phyloP scores from a whole-genome alignment of 345 rosid genomes.

The Alliaria petiolata region DNA sequence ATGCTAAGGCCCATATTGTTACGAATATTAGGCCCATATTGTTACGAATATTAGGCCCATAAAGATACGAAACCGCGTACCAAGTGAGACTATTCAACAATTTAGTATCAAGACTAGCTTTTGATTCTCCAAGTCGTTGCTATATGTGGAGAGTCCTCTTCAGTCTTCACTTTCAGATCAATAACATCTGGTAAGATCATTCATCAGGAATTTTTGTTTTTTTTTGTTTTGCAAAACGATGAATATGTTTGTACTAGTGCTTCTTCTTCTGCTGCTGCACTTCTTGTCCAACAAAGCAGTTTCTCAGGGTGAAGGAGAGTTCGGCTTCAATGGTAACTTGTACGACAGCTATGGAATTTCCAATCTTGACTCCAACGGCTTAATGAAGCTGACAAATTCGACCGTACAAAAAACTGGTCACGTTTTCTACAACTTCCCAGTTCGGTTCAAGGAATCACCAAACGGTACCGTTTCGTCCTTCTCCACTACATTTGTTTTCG shows the following conservation, averaged over 20 bases:
- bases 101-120: neutral
- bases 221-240: neutral
- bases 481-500: constrained; percentile 71
- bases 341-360: constrained; percentile 37
- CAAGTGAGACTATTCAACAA: neutral
- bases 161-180: neutral
- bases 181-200: neutral
- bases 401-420: constrained; percentile 40
- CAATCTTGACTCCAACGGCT: constrained; percentile 39
- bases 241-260: neutral
- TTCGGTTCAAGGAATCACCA: constrained; percentile 44
- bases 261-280: neutral
- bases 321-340: neutral
- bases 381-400: constrained; percentile 46
- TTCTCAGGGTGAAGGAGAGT: constrained; percentile 11
- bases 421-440: constrained; percentile 58
- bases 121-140: neutral
- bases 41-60: too few relatives aligned
- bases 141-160: neutral
- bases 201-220: neutral
- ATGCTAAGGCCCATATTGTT: neutral
- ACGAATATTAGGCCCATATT: too few relatives aligned
- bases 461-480: constrained; percentile 48
- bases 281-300: neutral
- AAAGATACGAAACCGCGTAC: too few relatives aligned